Evolutionary conservation across 1,139 yeast genomes (phyloP).

Genomic region (Yamadazyma aaseri): DNA sequence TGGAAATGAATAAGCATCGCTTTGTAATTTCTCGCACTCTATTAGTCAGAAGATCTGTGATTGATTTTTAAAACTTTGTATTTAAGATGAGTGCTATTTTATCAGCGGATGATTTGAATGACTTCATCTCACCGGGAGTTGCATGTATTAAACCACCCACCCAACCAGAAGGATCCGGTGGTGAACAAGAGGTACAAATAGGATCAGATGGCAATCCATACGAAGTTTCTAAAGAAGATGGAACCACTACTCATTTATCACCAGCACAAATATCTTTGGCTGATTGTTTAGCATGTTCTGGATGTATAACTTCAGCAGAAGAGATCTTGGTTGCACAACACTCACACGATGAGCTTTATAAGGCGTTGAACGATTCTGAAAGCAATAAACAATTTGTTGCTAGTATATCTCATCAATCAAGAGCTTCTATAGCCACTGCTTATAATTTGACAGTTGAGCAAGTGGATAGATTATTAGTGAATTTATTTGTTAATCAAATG

Average conservation of each 20-base stretch:
- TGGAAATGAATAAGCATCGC: neutral
- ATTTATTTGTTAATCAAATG: conserved; percentile 56
- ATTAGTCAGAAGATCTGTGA: conserved; percentile 9
- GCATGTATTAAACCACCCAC: conserved; percentile 78
- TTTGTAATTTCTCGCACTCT: conserved; percentile 8
- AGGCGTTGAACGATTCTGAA: conserved; percentile 41
- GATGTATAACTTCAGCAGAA: conserved; percentile 96
- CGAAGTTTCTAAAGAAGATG: conserved; percentile 65
- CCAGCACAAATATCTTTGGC: conserved; percentile 88
- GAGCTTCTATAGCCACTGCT: conserved; percentile 80
- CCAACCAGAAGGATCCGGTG: conserved; percentile 12
- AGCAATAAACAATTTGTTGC: conserved; percentile 55
- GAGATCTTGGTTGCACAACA: conserved; percentile 90
- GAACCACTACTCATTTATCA: conserved; percentile 49
- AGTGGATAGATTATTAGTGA: conserved; percentile 60
- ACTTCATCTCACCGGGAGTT: conserved; percentile 89
- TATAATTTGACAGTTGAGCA: conserved; percentile 50
- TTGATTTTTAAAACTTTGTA: neutral
- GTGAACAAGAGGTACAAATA: conserved; percentile 61
- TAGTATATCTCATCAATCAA: conserved; percentile 81
- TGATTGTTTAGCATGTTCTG: conserved; percentile 96
- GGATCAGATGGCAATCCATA: conserved; percentile 66
- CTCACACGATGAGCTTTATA: conserved; percentile 74
- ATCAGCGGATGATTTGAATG: conserved; percentile 88
- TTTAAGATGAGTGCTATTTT: conserved; percentile 77